A percentile compares a stretch with the other conserved stretches of the same genome.
phyloP scores from a whole-genome alignment of 345 rosid genomes.

The Eucalyptus erythrocorys region DNA sequence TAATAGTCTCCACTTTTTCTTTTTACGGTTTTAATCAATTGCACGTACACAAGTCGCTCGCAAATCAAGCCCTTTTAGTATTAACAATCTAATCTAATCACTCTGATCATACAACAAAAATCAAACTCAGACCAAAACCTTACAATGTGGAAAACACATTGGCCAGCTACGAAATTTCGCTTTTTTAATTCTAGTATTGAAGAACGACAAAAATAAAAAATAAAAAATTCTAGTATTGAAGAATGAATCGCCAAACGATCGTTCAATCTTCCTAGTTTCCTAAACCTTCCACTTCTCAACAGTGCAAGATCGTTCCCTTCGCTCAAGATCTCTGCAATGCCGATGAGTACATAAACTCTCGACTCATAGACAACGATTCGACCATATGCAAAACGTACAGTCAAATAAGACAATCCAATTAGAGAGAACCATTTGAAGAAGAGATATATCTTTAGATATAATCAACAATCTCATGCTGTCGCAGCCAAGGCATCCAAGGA shows the following conservation, averaged over 20 bases:
- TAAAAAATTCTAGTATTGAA: neutral
- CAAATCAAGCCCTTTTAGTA: neutral
- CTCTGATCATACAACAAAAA: neutral
- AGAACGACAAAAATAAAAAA: too few relatives aligned
- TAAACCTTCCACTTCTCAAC: neutral
- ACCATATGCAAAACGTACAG: neutral
- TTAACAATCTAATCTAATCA: neutral
- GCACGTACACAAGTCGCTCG: neutral
- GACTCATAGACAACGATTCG: neutral
- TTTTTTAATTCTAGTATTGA: neutral
- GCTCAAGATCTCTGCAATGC: neutral
- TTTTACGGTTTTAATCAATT: too few relatives aligned
- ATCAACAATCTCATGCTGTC: neutral
- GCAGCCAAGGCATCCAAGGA: neutral
- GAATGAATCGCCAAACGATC: neutral
- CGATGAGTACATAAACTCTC: neutral
- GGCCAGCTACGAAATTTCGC: neutral
- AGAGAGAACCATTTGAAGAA: neutral
- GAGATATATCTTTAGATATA: neutral
- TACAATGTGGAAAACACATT: neutral
- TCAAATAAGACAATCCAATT: neutral
- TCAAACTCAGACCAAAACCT: neutral
- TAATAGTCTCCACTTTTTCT: too few relatives aligned
- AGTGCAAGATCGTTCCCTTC: neutral
- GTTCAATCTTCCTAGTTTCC: neutral